phyloP scores from a whole-genome alignment of 768 basidiomycete genomes.

The Crassisporium funariophilum region DNA sequence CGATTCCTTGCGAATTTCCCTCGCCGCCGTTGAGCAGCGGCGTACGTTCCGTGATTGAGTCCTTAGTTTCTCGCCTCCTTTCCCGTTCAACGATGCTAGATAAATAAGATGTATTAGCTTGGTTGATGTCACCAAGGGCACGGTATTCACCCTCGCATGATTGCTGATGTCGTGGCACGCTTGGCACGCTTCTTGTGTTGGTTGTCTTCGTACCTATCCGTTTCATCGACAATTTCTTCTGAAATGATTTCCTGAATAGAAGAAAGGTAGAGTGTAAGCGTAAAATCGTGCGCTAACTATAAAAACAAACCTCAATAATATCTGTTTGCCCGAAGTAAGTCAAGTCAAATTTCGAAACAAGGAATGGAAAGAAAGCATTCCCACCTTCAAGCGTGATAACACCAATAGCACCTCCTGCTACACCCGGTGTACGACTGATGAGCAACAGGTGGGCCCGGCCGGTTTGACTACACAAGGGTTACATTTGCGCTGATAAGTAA shows the following conservation, averaged over 20 bases:
- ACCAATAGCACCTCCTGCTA: slow-evolving; percentile 82
- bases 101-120: background rate
- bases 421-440: slow-evolving; percentile 82
- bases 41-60: slow-evolving; percentile 33
- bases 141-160: slow-evolving; percentile 74
- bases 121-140: background rate
- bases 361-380: slow-evolving; percentile 5
- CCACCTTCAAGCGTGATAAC: slow-evolving; percentile 86
- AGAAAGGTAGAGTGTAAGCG: too few species aligned
- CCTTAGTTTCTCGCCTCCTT: slow-evolving; percentile 30
- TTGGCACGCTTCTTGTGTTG: slow-evolving; percentile 75
- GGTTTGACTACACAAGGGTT: slow-evolving; percentile 65
- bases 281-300: too few species aligned
- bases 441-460: slow-evolving; percentile 92
- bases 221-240: slow-evolving; percentile 96
- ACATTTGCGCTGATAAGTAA: background rate
- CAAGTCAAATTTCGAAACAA: slow-evolving; percentile 1
- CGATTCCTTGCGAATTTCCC: slow-evolving; percentile 8
- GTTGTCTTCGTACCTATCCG: slow-evolving; percentile 88
- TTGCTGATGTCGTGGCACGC: slow-evolving; percentile 66
- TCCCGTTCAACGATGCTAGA: slow-evolving; percentile 31
- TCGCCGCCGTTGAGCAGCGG: slow-evolving; percentile 32
- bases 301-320: slow-evolving; percentile 79
- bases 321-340: slow-evolving; percentile 45
- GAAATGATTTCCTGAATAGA: slow-evolving; percentile 92